A percentile compares a stretch with the other conserved stretches of the same genome.
Conservation (phyloP, 1,284 basidiomycete genomes). For the Moesziomyces antarcticus region DNA sequence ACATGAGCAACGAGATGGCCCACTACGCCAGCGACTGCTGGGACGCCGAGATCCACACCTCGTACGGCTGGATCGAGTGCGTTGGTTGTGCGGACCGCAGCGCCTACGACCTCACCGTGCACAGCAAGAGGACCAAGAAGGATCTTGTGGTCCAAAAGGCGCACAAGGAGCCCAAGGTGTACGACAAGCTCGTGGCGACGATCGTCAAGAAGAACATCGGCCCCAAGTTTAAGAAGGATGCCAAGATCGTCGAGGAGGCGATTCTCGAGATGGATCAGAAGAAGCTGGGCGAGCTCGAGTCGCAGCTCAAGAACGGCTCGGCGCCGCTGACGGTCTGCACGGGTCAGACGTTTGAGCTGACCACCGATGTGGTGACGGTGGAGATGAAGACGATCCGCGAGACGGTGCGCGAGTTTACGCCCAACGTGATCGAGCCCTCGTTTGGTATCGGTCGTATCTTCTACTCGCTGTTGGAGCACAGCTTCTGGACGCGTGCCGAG, state of each 20-base stretch:
- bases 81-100: slow-evolving; percentile 99
- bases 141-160: slow-evolving; percentile 84
- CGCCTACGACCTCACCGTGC: slow-evolving; percentile 86
- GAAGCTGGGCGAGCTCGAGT: slow-evolving; percentile 77
- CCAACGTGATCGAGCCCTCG: slow-evolving; percentile 98
- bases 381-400: slow-evolving; percentile 89
- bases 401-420: slow-evolving; percentile 91
- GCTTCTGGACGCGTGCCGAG: slow-evolving; percentile 93
- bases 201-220: slow-evolving; percentile 91
- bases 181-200: slow-evolving; percentile 79
- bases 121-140: slow-evolving; percentile 71
- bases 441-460: slow-evolving; percentile 97
- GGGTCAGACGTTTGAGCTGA: slow-evolving; percentile 77
- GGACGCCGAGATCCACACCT: slow-evolving; percentile 97
- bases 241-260: slow-evolving; percentile 77
- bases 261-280: slow-evolving; percentile 79
- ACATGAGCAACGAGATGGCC: slow-evolving; percentile 98
- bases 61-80: slow-evolving; percentile 97
- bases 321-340: slow-evolving; percentile 61
- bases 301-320: slow-evolving; percentile 78
- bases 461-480: slow-evolving; percentile 93
- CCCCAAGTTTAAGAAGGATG: slow-evolving; percentile 88
- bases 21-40: slow-evolving; percentile 99
- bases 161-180: slow-evolving; percentile 81
- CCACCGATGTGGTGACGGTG: slow-evolving; percentile 81